These are phyloP conservation scores for Penicillium antarcticum DNA, from an alignment of 495 filamentous ascomycete genomes.

Conservation along the genomic window DNA sequence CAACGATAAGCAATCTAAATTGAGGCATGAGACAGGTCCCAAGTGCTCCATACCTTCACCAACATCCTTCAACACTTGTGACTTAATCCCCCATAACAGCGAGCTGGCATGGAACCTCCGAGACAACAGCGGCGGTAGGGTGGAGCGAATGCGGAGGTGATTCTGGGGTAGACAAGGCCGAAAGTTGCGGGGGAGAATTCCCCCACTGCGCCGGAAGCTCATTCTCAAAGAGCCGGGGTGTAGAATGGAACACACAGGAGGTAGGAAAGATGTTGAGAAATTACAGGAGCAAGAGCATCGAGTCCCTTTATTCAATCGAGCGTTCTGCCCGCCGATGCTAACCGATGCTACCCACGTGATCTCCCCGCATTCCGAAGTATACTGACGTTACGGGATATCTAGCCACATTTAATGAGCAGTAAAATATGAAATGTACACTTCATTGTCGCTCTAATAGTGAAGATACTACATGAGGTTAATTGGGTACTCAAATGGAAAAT, in stretches of 20 bases:
- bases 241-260: conserved; percentile 3
- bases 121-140: conserved; percentile 22
- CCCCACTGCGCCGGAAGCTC: conserved; percentile 32
- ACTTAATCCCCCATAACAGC: conserved; percentile 63
- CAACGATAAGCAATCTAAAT: conserved; percentile 12
- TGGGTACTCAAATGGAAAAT: too few relatives aligned
- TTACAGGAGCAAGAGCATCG: conserved; percentile 7
- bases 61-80: conserved; percentile 91
- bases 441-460: too few relatives aligned
- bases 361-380: conserved; percentile 21
- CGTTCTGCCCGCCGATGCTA: conserved; percentile 35
- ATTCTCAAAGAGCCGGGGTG: conserved; percentile 21
- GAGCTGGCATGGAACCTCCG: conserved; percentile 60
- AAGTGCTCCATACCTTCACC: conserved; percentile 72
- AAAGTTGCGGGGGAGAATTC: conserved; percentile 24
- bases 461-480: too few relatives aligned
- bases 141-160: conserved; percentile 27
- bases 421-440: too few relatives aligned
- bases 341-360: conserved; percentile 40
- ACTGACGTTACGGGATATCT: neutral
- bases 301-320: conserved; percentile 18
- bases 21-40: neutral
- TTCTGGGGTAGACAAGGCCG: conserved; percentile 24
- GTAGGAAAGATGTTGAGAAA: neutral
- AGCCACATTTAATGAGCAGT: too few relatives aligned